Evolutionary conservation across 2,329 filamentous ascomycete species (phyloP).

Genomic region (Epichloe elymi): DNA sequence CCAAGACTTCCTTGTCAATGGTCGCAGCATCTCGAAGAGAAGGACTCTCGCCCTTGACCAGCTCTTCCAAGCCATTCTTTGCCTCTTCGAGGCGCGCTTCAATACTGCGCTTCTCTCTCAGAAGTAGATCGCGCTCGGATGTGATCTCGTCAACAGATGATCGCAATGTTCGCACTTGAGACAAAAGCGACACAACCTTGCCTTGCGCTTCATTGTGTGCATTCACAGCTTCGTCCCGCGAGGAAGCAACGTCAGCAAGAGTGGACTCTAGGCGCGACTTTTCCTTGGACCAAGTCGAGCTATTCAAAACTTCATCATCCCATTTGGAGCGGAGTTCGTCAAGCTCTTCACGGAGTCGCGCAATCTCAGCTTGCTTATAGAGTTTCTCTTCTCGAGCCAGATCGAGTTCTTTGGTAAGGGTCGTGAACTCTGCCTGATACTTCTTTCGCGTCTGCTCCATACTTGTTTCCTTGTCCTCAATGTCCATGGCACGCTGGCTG

Average conservation of each 20-base stretch:
- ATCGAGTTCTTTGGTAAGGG: slow-evolving; percentile 82
- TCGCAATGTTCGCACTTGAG: slow-evolving; percentile 75
- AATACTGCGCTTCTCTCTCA: slow-evolving; percentile 81
- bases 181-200: slow-evolving; percentile 81
- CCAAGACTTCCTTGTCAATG: slow-evolving; percentile 77
- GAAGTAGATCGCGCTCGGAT: slow-evolving; percentile 69
- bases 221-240: slow-evolving; percentile 83
- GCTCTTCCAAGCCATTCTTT: slow-evolving; percentile 75
- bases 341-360: slow-evolving; percentile 83
- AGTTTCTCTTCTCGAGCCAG: slow-evolving; percentile 79
- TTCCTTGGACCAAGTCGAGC: slow-evolving; percentile 96
- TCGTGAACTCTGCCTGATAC: slow-evolving; percentile 86
- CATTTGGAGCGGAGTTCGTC: slow-evolving; percentile 92
- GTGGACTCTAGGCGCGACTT: slow-evolving; percentile 85
- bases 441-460: slow-evolving; percentile 97
- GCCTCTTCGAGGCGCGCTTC: slow-evolving; percentile 79
- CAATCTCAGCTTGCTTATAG: slow-evolving; percentile 77
- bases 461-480: slow-evolving; percentile 90
- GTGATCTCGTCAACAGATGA: slow-evolving; percentile 75
- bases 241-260: slow-evolving; percentile 74
- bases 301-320: slow-evolving; percentile 96
- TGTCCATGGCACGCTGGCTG: slow-evolving; percentile 85
- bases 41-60: slow-evolving; percentile 73
- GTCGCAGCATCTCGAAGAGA: slow-evolving; percentile 80
- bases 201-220: slow-evolving; percentile 92